phyloP scores from a whole-genome alignment of 805 yeast species.

The Cyberlindnera suaveolens region DNA sequence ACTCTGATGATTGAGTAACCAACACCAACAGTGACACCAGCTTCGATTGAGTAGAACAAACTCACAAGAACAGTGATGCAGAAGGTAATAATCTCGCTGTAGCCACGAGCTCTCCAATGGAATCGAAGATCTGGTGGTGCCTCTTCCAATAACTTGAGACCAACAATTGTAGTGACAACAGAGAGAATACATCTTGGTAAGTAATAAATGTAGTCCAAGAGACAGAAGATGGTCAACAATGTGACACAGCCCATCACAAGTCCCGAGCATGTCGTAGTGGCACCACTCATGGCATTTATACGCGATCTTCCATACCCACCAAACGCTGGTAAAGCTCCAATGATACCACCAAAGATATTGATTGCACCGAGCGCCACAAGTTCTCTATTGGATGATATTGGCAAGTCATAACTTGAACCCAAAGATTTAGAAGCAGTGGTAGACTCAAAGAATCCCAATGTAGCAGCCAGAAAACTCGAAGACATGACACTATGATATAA shows the following conservation, averaged over 20 bases:
- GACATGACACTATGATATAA: conserved; percentile 51
- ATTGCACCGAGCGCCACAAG: conserved; percentile 81
- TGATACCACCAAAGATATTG: conserved; percentile 50
- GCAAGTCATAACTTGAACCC: conserved; percentile 63
- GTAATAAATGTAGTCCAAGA: conserved; percentile 59
- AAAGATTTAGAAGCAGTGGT: conserved; percentile 88
- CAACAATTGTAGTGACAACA: conserved; percentile 75
- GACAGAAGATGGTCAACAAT: conserved; percentile 51
- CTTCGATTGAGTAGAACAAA: conserved; percentile 71
- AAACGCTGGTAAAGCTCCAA: conserved; percentile 75
- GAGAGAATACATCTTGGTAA: conserved; percentile 78
- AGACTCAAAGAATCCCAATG: conserved; percentile 87
- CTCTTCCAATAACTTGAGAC: conserved; percentile 71
- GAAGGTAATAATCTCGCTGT: conserved; percentile 67
- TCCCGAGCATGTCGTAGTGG: conserved; percentile 79
- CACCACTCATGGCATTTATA: conserved; percentile 83
- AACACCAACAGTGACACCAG: conserved; percentile 86
- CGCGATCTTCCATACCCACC: conserved; percentile 96
- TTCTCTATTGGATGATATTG: conserved; percentile 83
- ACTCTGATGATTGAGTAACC: conserved; percentile 75
- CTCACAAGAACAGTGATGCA: conserved; percentile 59
- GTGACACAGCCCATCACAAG: conserved; percentile 75
- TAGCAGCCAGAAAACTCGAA: conserved; percentile 73
- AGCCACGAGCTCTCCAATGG: conserved; percentile 69
- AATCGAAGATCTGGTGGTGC: conserved; percentile 73